A percentile compares a stretch with the other conserved stretches of the same genome.
phyloP scores from a whole-genome alignment of 768 basidiomycete genomes.

The Russula compacta region DNA sequence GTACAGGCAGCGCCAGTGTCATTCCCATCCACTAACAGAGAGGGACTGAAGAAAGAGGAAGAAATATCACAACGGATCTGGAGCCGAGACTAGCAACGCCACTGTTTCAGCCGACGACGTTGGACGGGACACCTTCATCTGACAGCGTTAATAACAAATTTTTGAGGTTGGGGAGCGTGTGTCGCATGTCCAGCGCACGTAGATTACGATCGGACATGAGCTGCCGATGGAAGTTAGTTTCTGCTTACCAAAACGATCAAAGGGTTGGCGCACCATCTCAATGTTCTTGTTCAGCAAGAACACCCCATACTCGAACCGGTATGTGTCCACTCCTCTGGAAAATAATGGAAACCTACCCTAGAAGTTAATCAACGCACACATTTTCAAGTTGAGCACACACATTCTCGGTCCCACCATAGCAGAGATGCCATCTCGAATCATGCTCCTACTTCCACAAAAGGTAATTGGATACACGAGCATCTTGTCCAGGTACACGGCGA shows the following conservation, averaged over 20 bases:
- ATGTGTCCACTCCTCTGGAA: constrained; percentile 89
- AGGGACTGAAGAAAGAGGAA: neutral
- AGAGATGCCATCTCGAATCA: constrained; percentile 88
- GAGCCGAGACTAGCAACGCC: neutral
- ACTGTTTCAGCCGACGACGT: neutral
- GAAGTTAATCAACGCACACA: neutral
- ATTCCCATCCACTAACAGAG: neutral
- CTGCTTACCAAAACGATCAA: neutral
- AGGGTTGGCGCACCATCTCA: constrained; percentile 58
- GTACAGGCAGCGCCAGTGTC: no score
- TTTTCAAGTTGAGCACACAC: constrained; percentile 37
- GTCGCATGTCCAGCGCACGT: constrained; percentile 84
- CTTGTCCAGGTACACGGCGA: constrained; percentile 71
- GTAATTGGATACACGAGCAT: constrained; percentile 82
- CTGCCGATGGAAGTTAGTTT: constrained; percentile 32
- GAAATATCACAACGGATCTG: neutral
- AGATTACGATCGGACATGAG: constrained; percentile 88
- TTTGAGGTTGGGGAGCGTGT: constrained; percentile 95
- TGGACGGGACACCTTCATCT: constrained; percentile 41
- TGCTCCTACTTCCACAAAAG: constrained; percentile 81
- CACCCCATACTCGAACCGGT: constrained; percentile 96
- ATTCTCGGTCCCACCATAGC: constrained; percentile 93
- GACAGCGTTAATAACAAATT: constrained; percentile 83
- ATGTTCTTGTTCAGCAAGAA: constrained; percentile 96
- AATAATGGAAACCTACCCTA: constrained; percentile 85